phyloP scores from a whole-genome alignment of 768 basidiomycete genomes.

The Phanerodontia chrysosporium region DNA sequence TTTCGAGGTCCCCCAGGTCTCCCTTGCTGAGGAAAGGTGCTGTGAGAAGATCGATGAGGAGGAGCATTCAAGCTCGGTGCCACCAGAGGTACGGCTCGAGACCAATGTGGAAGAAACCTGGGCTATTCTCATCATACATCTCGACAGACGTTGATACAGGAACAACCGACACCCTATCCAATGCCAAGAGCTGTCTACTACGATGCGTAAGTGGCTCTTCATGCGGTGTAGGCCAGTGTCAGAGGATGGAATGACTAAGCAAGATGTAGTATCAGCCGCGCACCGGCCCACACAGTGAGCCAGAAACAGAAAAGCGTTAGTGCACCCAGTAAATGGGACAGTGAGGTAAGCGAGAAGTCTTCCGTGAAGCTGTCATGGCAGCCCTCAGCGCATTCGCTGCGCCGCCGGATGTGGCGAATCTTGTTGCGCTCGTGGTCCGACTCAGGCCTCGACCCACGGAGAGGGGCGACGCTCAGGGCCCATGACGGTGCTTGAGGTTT shows the following conservation, averaged over 20 bases:
- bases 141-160: background rate
- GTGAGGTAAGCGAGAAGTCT: background rate
- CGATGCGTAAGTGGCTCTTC: no score
- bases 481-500: background rate
- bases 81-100: background rate
- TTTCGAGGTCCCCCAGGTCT: background rate
- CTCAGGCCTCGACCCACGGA: background rate
- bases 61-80: background rate
- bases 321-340: no score
- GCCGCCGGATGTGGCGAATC: background rate
- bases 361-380: background rate
- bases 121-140: background rate
- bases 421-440: background rate
- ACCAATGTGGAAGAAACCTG: background rate
- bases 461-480: background rate
- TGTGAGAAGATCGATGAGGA: constrained; percentile 7
- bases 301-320: no score
- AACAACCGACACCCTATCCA: background rate
- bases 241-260: background rate
- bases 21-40: background rate
- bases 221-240: no score
- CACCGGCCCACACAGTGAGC: no score
- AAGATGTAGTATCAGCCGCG: no score
- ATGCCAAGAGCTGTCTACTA: no score
- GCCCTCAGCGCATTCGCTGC: background rate